Conservation (phyloP, 75 land plant species). For the Sequoiadendron giganteum region DNA sequence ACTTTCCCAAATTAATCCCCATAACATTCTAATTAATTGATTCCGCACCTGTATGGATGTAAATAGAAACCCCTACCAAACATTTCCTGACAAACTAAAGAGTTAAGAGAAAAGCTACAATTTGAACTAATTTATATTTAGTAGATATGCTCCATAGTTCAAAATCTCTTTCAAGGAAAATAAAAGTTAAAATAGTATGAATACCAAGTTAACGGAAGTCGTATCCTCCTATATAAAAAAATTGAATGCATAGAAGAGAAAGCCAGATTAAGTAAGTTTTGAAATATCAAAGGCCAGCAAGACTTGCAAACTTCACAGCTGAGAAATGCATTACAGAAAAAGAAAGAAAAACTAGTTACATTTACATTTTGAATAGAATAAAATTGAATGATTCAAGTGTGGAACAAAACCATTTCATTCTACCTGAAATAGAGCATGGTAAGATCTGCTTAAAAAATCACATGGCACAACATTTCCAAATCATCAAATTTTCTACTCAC, state of each 20-base stretch:
- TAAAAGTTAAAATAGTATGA: neutral
- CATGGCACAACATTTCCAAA: neutral
- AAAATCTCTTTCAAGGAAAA: neutral
- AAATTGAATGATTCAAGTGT: neutral
- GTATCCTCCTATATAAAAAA: neutral
- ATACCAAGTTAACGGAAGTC: neutral
- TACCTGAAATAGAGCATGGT: neutral
- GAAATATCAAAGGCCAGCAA: neutral
- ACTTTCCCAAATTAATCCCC: neutral
- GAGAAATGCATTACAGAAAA: neutral
- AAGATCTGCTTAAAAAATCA: neutral
- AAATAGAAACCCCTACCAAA: neutral
- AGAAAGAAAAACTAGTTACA: neutral
- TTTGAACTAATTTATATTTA: neutral
- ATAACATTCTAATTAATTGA: neutral
- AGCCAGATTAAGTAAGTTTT: neutral
- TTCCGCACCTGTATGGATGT: neutral
- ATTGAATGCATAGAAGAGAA: neutral
- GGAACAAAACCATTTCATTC: neutral
- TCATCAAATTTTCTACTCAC: constrained; percentile 6
- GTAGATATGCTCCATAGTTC: neutral
- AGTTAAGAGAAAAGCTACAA: neutral
- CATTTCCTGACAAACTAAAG: neutral
- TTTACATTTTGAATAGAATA: neutral
- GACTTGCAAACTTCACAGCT: neutral